phyloP scores from a whole-genome alignment of 2,329 filamentous ascomycete species.

The Escovopsis sp. region DNA sequence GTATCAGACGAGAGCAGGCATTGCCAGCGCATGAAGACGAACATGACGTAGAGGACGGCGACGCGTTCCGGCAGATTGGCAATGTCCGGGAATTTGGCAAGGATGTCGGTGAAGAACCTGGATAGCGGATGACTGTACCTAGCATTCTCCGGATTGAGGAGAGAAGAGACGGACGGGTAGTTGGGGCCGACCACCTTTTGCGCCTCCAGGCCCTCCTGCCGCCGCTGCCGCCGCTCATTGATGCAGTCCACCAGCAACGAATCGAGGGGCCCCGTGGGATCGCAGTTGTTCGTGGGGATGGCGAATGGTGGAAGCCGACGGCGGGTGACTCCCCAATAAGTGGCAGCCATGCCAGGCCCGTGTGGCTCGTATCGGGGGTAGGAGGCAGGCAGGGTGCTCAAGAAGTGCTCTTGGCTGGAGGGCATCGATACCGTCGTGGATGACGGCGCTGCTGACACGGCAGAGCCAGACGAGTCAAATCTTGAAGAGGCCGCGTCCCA shows the following conservation, averaged over 20 bases:
- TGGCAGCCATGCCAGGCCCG: neutral
- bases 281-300: constrained; percentile 39
- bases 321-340: constrained; percentile 5
- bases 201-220: constrained; percentile 47
- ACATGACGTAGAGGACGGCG: constrained; percentile 74
- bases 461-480: neutral
- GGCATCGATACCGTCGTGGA: neutral
- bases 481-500: neutral
- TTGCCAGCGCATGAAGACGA: constrained; percentile 74
- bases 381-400: constrained; percentile 22
- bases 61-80: constrained; percentile 67
- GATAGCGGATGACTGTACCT: constrained; percentile 61
- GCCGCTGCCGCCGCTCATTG: constrained; percentile 49
- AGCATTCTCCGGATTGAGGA: constrained; percentile 55
- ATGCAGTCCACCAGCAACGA: constrained; percentile 69
- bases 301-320: constrained; percentile 9
- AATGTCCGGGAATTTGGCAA: constrained; percentile 71
- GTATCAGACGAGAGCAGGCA: constrained; percentile 67
- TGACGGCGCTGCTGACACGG: neutral
- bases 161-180: constrained; percentile 66
- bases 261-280: constrained; percentile 64
- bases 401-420: neutral
- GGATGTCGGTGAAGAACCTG: constrained; percentile 72
- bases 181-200: constrained; percentile 58
- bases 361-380: constrained; percentile 41